Conservation (phyloP, 495 filamentous ascomycete genomes). For the Podospora anserina region DNA sequence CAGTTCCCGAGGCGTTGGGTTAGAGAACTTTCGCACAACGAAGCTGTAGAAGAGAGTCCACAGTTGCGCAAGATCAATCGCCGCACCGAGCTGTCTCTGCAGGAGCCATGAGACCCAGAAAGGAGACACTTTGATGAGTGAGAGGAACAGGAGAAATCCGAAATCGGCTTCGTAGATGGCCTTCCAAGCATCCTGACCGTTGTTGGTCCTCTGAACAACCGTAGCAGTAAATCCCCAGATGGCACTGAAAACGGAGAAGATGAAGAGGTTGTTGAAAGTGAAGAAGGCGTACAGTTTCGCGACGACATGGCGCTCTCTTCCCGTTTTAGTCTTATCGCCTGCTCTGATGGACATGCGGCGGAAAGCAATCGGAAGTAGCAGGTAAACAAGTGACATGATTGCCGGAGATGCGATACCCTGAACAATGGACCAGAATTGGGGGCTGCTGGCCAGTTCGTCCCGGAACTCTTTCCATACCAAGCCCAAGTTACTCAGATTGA, state of each 20-base stretch:
- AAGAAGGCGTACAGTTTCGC: slow-evolving; percentile 94
- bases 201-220: slow-evolving; percentile 54
- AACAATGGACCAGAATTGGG: slow-evolving; percentile 73
- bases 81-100: slow-evolving; percentile 87
- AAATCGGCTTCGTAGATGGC: slow-evolving; percentile 62
- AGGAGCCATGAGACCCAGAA: slow-evolving; percentile 95
- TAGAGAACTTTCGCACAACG: slow-evolving; percentile 75
- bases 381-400: slow-evolving; percentile 81
- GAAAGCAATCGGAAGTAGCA: slow-evolving; percentile 87
- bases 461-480: slow-evolving; percentile 77
- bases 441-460: slow-evolving; percentile 56
- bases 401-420: slow-evolving; percentile 95
- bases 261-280: slow-evolving; percentile 92
- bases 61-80: slow-evolving; percentile 83
- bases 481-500: slow-evolving; percentile 76
- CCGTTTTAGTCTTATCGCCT: slow-evolving; percentile 87
- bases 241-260: slow-evolving; percentile 85
- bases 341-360: slow-evolving; percentile 71
- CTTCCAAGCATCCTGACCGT: slow-evolving; percentile 59
- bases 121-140: slow-evolving; percentile 72
- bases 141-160: slow-evolving; percentile 57
- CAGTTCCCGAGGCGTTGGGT: slow-evolving; percentile 84
- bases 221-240: slow-evolving; percentile 67
- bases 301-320: slow-evolving; percentile 88
- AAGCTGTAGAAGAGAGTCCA: slow-evolving; percentile 76